Conservation (phyloP, 768 basidiomycete genomes). For the Sarcomyxa edulis region DNA sequence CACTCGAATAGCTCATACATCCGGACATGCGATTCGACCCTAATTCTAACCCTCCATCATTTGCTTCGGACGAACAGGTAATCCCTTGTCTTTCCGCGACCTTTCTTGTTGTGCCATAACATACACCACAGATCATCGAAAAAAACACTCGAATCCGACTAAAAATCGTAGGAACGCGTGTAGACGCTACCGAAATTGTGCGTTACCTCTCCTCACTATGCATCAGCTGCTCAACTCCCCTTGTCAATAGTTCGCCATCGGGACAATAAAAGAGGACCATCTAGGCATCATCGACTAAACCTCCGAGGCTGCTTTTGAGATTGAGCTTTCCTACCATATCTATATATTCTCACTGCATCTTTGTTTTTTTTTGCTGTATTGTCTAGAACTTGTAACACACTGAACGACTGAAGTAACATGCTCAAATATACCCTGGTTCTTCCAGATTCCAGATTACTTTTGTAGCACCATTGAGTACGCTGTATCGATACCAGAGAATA, state of each 20-base stretch:
- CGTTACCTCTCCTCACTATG: constrained; percentile 21
- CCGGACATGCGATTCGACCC: constrained; percentile 94
- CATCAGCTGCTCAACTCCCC: constrained; percentile 1
- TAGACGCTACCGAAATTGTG: constrained; percentile 97
- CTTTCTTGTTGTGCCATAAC: neutral
- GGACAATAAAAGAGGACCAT: constrained; percentile 97
- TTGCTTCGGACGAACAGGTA: constrained; percentile 87
- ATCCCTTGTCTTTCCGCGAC: constrained; percentile 4
- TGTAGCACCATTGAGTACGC: too few relatives aligned
- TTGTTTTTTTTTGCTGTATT: too few relatives aligned
- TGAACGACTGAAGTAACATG: too few relatives aligned
- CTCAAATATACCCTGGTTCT: too few relatives aligned
- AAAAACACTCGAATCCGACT: constrained; percentile 89
- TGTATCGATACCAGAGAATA: too few relatives aligned
- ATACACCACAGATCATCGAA: constrained; percentile 67
- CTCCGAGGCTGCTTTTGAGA: too few relatives aligned
- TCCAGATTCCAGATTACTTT: too few relatives aligned
- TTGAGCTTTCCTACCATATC: too few relatives aligned
- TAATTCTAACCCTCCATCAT: constrained; percentile 95
- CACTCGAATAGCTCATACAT: constrained; percentile 69
- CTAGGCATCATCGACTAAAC: constrained; percentile 87
- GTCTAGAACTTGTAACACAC: too few relatives aligned
- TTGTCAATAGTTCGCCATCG: constrained; percentile 82
- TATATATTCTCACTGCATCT: too few relatives aligned
- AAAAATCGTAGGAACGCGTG: constrained; percentile 97